Evolutionary conservation across 202 grass and related monocot species (phyloP), one percentile per base, ranked within the genome.

Genomic region (Schoenoplectus tabernaemontani): DNA sequence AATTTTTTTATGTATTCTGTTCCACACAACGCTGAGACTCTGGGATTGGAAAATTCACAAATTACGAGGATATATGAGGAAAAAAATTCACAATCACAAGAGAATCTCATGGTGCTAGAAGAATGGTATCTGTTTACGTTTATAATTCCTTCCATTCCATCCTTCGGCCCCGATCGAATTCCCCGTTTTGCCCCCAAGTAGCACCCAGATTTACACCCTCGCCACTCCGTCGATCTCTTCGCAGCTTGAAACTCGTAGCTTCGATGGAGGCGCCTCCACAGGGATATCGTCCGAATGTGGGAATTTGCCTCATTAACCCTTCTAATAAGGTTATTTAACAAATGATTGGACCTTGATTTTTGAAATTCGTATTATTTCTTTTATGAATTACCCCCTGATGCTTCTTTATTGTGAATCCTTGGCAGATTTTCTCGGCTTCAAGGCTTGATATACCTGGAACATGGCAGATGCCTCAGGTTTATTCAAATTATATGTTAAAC

Each of bases 381-480:
- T 61, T 85, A 1, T 11, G 19, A 6, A 19, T 39, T 81, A 16
- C 1, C 3, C 42, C 42, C 12, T 72, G 44, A 39, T 57, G 30
- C 24, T 11, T 20, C 20, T 24, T 71, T 2, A 57, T 57, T 37
- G 59, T 10, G 57, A 71, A 30, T 9, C 19, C 7, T 83, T 67
- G 43, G 17, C 67, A 93, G 91, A 92, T 97, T 28, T 97, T 98
- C 76, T 80, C 86, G 60, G 91, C 95, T 13, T 94, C 95, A 28
- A 94, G 95, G 86, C 82, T 92, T 74, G 89, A 98, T 91, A 84
- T 94, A 33, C 89, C 89, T 39, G 86, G 63, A 82, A 83, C 84
- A 8, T 98, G 91, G 95, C 89, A 94, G 77, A 94, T 98, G 95
- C 95, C 95, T 86, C 91, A 98, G 91, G 95, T 94, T 79, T 76